These are phyloP conservation scores for Carallia pectinifolia DNA, from an alignment of 345 rosid genomes.

Conservation along the genomic window DNA sequence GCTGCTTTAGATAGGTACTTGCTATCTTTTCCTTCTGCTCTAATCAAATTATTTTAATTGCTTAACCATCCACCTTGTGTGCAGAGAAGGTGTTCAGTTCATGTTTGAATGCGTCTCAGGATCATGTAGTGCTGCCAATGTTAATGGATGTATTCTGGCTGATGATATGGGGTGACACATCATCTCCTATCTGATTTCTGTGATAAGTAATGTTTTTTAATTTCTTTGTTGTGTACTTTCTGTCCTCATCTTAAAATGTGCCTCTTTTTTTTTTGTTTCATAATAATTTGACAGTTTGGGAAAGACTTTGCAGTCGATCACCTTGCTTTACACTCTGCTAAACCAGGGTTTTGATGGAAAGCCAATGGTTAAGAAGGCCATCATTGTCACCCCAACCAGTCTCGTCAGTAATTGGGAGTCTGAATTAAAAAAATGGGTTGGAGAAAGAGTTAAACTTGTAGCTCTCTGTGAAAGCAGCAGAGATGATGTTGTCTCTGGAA, in stretches of 20 bases:
- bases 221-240: background rate
- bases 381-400: slow-evolving; percentile 96
- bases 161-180: slow-evolving; percentile 94
- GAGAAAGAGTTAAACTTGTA: slow-evolving; percentile 79
- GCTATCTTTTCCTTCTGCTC: background rate
- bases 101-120: slow-evolving; percentile 97
- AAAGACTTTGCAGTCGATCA: slow-evolving; percentile 94
- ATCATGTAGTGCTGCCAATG: slow-evolving; percentile 44
- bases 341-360: slow-evolving; percentile 89
- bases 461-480: slow-evolving; percentile 96
- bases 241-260: slow-evolving; percentile 3
- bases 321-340: slow-evolving; percentile 83
- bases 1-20: background rate
- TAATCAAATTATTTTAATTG: slow-evolving; percentile 1
- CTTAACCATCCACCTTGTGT: slow-evolving; percentile 12
- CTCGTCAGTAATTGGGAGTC: slow-evolving; percentile 99
- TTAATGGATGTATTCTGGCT: slow-evolving; percentile 94
- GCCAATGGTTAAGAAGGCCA: slow-evolving; percentile 90
- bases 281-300: slow-evolving; percentile 69
- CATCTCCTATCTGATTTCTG: slow-evolving; percentile 13
- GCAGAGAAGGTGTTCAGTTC: slow-evolving; percentile 99
- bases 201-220: background rate
- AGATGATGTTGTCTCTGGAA: slow-evolving; percentile 90
- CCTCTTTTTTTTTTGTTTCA: background rate
- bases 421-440: slow-evolving; percentile 93